Evolutionary conservation across 2,329 filamentous ascomycete species (phyloP), one percentile per base, ranked within the genome.

Genomic region (Diaporthe vaccinii): DNA sequence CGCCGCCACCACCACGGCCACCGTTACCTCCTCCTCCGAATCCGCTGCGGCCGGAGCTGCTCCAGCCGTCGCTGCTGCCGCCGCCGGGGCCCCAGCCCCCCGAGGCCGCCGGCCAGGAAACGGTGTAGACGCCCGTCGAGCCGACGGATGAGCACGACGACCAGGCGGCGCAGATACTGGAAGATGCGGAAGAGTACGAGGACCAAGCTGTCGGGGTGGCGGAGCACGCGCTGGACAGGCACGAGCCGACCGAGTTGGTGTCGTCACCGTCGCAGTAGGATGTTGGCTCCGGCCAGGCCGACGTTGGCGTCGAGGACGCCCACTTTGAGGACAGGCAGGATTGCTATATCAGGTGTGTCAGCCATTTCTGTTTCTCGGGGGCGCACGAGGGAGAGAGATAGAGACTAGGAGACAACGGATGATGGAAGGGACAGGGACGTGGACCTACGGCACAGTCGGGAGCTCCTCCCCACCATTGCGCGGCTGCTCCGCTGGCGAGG

Each of bases 381-480:
- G 39, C 25, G 22, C 5, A 14, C 31, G 36, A 49, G 59, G 53
- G 20, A 51, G 28, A 22, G 28, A 46, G 39, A 14, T n/a, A n/a
- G 20, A 53, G 34, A 41, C 14, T 15, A n/a, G 51, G 51, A 15
- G 10, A 39, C 36, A 39, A 1, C 14, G 36, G 36, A 39, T 12
- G 36, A 39, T n/a, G 28, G 22, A 44, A 61, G 46, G 49, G 34
- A 41, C 14, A 39, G 44, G 10, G 31, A 9, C 14, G 9, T 49
- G 20, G 28, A 84, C 85, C 79, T 80, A 87, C 85, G 77, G 84
- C 85, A 76, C 85, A 87, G 49, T 82, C 81, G 12, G 85, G 85
- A 2, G 85, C 85, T 22, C 83, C 85, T 73, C 76, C 76, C 78
- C 81, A 86, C 82, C 84, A 86, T 59, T 84, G 80, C 12, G 82